Conservation (phyloP, 805 yeast genomes). For the Saccharomycodes ludwigii region DNA sequence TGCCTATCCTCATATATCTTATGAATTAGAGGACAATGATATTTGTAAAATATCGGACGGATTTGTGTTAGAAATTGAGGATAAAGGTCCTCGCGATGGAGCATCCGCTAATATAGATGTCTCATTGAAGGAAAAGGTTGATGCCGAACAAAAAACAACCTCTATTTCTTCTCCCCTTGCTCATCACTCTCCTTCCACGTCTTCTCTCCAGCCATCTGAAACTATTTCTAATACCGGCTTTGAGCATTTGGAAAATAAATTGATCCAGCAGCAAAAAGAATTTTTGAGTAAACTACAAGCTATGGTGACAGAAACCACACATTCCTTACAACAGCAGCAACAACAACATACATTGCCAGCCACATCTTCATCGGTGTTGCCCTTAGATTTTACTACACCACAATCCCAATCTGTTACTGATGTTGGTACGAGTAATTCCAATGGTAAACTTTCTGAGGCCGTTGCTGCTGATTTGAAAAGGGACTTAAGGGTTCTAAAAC, state of each 20-base stretch:
- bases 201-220: not conserved
- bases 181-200: not conserved
- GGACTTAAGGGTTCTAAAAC: slow-evolving; percentile 49
- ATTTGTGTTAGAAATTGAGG: slow-evolving; percentile 40
- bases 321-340: too few species aligned
- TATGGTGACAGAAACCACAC: too few species aligned
- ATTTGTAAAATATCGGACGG: slow-evolving; percentile 50
- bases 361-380: too few species aligned
- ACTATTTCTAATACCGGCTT: not conserved
- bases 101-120: not conserved
- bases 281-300: not conserved
- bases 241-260: not conserved
- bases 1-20: slow-evolving; percentile 39
- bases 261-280: slow-evolving; percentile 1
- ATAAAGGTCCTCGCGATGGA: slow-evolving; percentile 9
- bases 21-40: slow-evolving; percentile 65
- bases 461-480: slow-evolving; percentile 36
- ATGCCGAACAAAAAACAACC: not conserved
- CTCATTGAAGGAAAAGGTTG: not conserved
- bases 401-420: too few species aligned
- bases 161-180: too few species aligned
- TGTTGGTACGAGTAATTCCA: not conserved
- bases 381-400: not conserved
- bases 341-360: too few species aligned
- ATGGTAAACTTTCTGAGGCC: slow-evolving; percentile 15